phyloP scores from a whole-genome alignment of 1,284 basidiomycete species.

The Phaffia rhodozyma region DNA sequence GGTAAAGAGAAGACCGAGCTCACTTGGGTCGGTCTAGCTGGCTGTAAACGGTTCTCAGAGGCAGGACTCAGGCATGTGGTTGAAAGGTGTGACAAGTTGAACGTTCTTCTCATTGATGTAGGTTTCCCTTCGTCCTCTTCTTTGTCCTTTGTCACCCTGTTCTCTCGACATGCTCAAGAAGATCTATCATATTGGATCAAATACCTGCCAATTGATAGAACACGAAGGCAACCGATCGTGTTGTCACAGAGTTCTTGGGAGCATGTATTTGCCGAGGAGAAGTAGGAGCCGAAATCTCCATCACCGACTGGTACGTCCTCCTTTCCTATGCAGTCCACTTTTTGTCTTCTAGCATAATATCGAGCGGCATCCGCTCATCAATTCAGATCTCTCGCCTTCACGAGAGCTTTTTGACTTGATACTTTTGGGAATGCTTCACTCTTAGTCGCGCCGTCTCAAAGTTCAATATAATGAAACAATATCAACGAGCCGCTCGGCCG shows the following conservation, averaged over 20 bases:
- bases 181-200: background rate
- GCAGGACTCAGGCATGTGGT: constrained; percentile 54
- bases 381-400: constrained; percentile 52
- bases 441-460: constrained; percentile 49
- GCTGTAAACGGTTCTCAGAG: constrained; percentile 49
- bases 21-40: constrained; percentile 66
- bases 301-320: constrained; percentile 18
- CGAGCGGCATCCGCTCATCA: background rate
- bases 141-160: background rate
- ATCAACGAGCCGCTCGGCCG: constrained; percentile 45
- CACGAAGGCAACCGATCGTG: constrained; percentile 52
- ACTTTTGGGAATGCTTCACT: too few relatives aligned
- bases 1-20: constrained; percentile 43
- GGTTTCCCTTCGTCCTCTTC: constrained; percentile 18
- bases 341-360: background rate
- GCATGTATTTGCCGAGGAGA: constrained; percentile 31
- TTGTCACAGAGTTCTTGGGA: constrained; percentile 58
- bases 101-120: constrained; percentile 56
- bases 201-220: constrained; percentile 32
- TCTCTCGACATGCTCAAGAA: background rate
- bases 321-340: background rate
- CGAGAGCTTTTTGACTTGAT: too few relatives aligned
- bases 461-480: constrained; percentile 45
- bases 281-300: constrained; percentile 20
- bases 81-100: constrained; percentile 48